Evolutionary conservation across 805 yeast genomes (phyloP).

Genomic region (Kluyveromyces starmeri): DNA sequence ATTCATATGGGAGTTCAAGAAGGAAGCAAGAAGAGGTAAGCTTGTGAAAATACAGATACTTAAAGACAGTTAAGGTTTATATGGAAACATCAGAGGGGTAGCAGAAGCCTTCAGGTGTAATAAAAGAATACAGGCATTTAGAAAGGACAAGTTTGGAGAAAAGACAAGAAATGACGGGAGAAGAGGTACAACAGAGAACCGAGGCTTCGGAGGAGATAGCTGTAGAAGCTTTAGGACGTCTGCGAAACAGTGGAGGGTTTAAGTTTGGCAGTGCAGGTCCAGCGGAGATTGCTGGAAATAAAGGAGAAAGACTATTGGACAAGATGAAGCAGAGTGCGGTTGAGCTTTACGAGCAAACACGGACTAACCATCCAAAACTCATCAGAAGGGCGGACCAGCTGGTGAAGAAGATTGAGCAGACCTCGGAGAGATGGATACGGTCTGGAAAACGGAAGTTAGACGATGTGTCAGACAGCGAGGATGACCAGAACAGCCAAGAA

Average conservation of each 20-base stretch:
- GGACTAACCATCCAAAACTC: slow-evolving; percentile 23
- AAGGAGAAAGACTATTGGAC: slow-evolving; percentile 11
- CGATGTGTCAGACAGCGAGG: not conserved
- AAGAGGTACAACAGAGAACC: too few species aligned
- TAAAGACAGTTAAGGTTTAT: too few species aligned
- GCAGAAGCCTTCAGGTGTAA: too few species aligned
- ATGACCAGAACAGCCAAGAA: slow-evolving; percentile 2
- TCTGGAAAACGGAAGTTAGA: slow-evolving; percentile 21
- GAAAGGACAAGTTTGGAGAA: too few species aligned
- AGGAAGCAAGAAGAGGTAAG: too few species aligned
- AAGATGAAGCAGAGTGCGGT: slow-evolving; percentile 30
- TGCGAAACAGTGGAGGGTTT: slow-evolving; percentile 39
- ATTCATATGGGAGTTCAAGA: too few species aligned
- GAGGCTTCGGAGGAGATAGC: slow-evolving; percentile 15
- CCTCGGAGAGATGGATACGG: slow-evolving; percentile 5
- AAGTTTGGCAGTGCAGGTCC: slow-evolving; percentile 36
- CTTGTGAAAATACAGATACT: too few species aligned
- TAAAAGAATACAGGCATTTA: too few species aligned
- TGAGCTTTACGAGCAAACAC: slow-evolving; percentile 22
- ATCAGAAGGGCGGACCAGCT: slow-evolving; percentile 4
- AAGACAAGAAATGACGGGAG: too few species aligned
- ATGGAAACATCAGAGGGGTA: too few species aligned
- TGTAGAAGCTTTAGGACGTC: slow-evolving; percentile 18
- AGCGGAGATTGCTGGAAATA: too few species aligned
- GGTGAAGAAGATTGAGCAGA: slow-evolving; percentile 8